These are phyloP conservation scores for Penicillium brevicompactum DNA, from an alignment of 2,329 filamentous ascomycete genomes.

Conservation along the genomic window DNA sequence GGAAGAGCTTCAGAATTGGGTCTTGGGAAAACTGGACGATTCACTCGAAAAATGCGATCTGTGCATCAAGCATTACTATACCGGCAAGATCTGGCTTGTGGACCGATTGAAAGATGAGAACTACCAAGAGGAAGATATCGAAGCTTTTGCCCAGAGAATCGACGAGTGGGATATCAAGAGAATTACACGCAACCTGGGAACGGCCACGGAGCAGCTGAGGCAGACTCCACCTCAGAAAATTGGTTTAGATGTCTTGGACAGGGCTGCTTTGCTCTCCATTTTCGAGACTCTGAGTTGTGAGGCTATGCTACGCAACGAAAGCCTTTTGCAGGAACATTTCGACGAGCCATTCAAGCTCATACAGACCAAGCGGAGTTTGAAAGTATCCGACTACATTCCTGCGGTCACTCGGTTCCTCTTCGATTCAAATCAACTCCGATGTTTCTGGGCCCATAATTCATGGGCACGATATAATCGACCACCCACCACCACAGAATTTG, in stretches of 20 bases:
- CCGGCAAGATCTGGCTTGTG: conserved; percentile 64
- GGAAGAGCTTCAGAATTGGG: conserved; percentile 62
- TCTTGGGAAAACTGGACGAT: conserved; percentile 59
- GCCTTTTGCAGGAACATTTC: conserved; percentile 62
- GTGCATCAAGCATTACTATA: conserved; percentile 75
- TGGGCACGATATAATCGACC: conserved; percentile 68
- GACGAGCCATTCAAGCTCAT: conserved; percentile 81
- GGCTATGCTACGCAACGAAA: conserved; percentile 66
- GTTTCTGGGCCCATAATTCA: conserved; percentile 67
- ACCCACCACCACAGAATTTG: conserved; percentile 74
- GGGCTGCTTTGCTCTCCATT: conserved; percentile 72
- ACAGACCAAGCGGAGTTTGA: conserved; percentile 76
- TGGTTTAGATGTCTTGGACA: conserved; percentile 53
- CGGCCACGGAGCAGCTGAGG: conserved; percentile 58
- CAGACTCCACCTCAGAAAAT: conserved; percentile 54
- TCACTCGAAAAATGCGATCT: conserved; percentile 67
- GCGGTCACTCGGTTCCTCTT: conserved; percentile 87
- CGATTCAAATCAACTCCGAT: conserved; percentile 65
- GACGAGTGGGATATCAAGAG: conserved; percentile 63
- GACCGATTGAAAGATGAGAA: conserved; percentile 65
- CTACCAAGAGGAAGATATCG: conserved; percentile 51
- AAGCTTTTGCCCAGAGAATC: conserved; percentile 58
- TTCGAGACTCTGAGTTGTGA: conserved; percentile 89
- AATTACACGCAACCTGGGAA: conserved; percentile 62
- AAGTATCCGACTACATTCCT: conserved; percentile 73